These are phyloP conservation scores for Blattamonas nauphoetae DNA, from an alignment of 78 protist species.

Conservation along the genomic window DNA sequence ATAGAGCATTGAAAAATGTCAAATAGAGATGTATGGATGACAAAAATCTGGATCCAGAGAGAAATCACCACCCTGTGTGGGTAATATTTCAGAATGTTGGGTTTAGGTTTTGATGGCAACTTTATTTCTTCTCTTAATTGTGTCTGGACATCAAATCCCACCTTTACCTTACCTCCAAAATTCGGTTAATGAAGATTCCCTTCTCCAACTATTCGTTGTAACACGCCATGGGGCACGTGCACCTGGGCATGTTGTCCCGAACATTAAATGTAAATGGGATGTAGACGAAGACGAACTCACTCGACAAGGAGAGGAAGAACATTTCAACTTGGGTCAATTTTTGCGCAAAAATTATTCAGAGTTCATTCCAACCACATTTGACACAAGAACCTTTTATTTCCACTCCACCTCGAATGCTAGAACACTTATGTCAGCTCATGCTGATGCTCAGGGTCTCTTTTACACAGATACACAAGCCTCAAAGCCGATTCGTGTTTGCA, in stretches of 20 bases:
- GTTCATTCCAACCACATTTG: background rate
- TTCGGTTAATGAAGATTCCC: too few relatives aligned
- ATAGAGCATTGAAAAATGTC: too few relatives aligned
- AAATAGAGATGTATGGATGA: too few relatives aligned
- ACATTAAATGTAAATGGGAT: background rate
- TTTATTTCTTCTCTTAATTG: too few relatives aligned
- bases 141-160: too few relatives aligned
- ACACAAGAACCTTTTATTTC: background rate
- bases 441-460: background rate
- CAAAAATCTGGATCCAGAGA: too few relatives aligned
- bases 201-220: background rate
- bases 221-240: background rate
- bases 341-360: background rate
- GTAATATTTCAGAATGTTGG: too few relatives aligned
- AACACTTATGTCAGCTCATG: background rate
- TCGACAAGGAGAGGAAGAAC: background rate
- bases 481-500: background rate
- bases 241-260: background rate
- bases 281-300: background rate
- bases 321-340: background rate
- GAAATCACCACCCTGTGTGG: too few relatives aligned
- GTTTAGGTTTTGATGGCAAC: too few relatives aligned
- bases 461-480: background rate
- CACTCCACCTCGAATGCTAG: background rate
- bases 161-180: too few relatives aligned